A percentile compares a stretch with the other conserved stretches of the same genome.
Evolutionary conservation across 1,139 yeast genomes (phyloP).

Genomic region (Tardiomyces depauwii): DNA sequence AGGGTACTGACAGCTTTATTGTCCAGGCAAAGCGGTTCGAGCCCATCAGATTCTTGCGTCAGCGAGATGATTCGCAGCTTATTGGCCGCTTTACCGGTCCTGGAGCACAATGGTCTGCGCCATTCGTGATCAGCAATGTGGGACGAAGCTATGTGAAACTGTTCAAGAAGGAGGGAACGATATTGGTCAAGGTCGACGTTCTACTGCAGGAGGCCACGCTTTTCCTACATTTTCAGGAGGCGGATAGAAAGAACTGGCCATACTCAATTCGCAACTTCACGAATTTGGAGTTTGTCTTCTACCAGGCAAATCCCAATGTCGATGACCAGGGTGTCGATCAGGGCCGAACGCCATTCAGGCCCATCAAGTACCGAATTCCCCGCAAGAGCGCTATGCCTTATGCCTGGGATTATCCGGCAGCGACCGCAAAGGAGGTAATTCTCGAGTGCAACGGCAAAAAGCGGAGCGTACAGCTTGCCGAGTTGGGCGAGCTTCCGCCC

Average conservation of each 20-base stretch:
- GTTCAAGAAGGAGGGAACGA: conserved; percentile 52
- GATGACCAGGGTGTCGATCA: conserved; percentile 57
- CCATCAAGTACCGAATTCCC: conserved; percentile 65
- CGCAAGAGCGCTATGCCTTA: conserved; percentile 95
- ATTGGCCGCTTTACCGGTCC: conserved; percentile 48
- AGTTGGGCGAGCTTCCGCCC: conserved; percentile 83
- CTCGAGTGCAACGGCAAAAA: conserved; percentile 60
- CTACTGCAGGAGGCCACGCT: conserved; percentile 71
- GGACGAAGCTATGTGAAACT: conserved; percentile 74
- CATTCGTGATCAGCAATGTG: conserved; percentile 71
- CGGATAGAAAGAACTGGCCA: conserved; percentile 67
- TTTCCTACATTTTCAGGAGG: conserved; percentile 63
- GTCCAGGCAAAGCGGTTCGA: conserved; percentile 39
- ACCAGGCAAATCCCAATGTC: conserved; percentile 74
- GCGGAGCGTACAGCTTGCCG: conserved; percentile 75
- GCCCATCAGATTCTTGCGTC: conserved; percentile 59
- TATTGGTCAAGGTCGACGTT: conserved; percentile 60
- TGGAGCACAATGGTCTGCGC: conserved; percentile 72
- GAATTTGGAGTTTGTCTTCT: conserved; percentile 69
- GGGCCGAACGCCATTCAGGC: conserved; percentile 25
- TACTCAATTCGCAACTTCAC: conserved; percentile 84
- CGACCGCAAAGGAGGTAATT: conserved; percentile 68
- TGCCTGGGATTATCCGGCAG: conserved; percentile 96
- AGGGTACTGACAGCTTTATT: conserved; percentile 16
- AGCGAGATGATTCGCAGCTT: conserved; percentile 39